phyloP scores from a whole-genome alignment of 768 basidiomycete genomes.

The Boletus tylopilopsis region DNA sequence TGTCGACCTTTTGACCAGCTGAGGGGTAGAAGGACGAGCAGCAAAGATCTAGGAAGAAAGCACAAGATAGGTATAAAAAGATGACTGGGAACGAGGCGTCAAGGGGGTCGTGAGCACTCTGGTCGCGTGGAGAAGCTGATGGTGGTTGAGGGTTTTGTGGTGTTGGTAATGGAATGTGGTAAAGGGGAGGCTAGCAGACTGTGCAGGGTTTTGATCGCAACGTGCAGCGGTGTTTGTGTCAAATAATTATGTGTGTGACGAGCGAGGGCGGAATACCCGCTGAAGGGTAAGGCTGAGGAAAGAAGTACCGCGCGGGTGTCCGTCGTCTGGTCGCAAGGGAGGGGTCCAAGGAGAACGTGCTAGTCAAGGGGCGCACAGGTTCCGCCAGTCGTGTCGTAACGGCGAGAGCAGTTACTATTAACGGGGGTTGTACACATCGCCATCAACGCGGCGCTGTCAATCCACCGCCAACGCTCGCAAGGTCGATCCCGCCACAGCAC shows the following conservation, averaged over 20 bases:
- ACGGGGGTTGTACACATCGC: slow-evolving; percentile 15
- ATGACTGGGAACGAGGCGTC: slow-evolving; percentile 40
- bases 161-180: slow-evolving; percentile 49
- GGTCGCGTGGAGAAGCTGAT: slow-evolving; percentile 35
- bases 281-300: slow-evolving; percentile 9
- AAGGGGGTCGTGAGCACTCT: slow-evolving; percentile 54
- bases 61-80: slow-evolving; percentile 57
- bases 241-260: slow-evolving; percentile 35
- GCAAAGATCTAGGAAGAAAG: slow-evolving; percentile 37
- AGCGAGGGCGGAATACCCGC: slow-evolving; percentile 18
- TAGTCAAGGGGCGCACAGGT: slow-evolving; percentile 35
- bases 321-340: slow-evolving; percentile 21
- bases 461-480: not conserved
- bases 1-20: slow-evolving; percentile 36
- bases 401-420: slow-evolving; percentile 26
- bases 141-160: slow-evolving; percentile 37
- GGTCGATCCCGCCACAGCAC: not conserved
- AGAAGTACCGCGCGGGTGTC: slow-evolving; percentile 14
- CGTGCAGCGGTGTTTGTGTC: slow-evolving; percentile 61
- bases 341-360: slow-evolving; percentile 6
- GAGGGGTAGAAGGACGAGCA: slow-evolving; percentile 34
- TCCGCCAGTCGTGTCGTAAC: slow-evolving; percentile 33
- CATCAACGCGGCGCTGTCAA: slow-evolving; percentile 23
- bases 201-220: slow-evolving; percentile 72
- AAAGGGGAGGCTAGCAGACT: slow-evolving; percentile 51